Evolutionary conservation across 352 stramenopile species (phyloP).

Genomic region (Phytopythium cucurbitacearum): DNA sequence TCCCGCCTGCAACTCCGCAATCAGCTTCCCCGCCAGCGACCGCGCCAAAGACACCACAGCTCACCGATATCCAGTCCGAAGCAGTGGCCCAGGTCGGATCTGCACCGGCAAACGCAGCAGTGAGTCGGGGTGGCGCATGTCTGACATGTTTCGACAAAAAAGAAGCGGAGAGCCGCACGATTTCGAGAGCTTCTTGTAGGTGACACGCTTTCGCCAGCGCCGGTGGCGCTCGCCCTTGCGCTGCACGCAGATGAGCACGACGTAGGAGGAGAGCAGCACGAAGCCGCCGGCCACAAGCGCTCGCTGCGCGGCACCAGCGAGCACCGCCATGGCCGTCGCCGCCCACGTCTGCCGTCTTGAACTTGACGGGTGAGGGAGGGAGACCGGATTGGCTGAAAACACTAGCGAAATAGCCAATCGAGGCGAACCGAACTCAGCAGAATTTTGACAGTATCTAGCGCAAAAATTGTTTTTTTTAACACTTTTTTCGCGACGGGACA

Average conservation of each 20-base stretch:
- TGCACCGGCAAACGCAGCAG: slow-evolving; percentile 11
- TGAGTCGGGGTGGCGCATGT: background rate
- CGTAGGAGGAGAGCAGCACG: slow-evolving; percentile 66
- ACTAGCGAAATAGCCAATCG: too few species aligned
- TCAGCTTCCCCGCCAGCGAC: slow-evolving; percentile 12
- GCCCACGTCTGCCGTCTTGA: background rate
- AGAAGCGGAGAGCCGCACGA: slow-evolving; percentile 29
- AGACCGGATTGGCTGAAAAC: too few species aligned
- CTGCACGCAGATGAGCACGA: slow-evolving; percentile 57
- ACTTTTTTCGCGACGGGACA: too few species aligned
- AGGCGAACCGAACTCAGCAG: too few species aligned
- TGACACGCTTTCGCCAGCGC: slow-evolving; percentile 68
- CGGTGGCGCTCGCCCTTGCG: slow-evolving; percentile 66
- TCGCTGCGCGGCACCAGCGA: slow-evolving; percentile 9
- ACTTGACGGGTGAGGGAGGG: background rate
- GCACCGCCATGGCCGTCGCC: background rate
- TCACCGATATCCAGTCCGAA: slow-evolving; percentile 83
- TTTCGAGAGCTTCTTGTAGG: slow-evolving; percentile 86
- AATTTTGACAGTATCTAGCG: too few species aligned
- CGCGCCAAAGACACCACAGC: background rate
- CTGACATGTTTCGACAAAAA: background rate
- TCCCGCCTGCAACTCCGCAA: slow-evolving; percentile 59
- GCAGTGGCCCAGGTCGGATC: slow-evolving; percentile 78
- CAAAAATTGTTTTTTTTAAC: too few species aligned
- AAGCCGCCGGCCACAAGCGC: slow-evolving; percentile 56